Percentiles rank a stretch among this genome's conserved stretches.
Evolutionary conservation across 352 stramenopile species (phyloP).

Genomic region (Phytophthora multivora): DNA sequence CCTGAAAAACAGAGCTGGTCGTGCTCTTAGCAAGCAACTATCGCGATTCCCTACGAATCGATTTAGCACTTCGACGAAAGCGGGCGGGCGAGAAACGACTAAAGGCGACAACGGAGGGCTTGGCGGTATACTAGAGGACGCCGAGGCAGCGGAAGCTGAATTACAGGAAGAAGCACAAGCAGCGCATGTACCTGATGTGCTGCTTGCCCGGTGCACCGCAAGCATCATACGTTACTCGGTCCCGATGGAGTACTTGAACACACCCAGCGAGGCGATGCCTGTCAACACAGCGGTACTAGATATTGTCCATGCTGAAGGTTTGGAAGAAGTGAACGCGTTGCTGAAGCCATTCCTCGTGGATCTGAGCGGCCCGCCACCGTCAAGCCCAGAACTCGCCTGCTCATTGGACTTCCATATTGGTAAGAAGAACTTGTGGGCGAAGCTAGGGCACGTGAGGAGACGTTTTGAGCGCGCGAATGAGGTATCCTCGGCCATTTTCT

Average conservation of each 20-base stretch:
- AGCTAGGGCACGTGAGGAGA: conserved; percentile 44
- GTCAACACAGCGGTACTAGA: conserved; percentile 50
- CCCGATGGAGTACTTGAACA: conserved; percentile 58
- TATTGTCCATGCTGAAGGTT: conserved; percentile 48
- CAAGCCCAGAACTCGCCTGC: conserved; percentile 44
- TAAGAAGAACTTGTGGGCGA: conserved; percentile 64
- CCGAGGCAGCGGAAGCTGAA: conserved; percentile 42
- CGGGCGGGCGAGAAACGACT: conserved; percentile 6
- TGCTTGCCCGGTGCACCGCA: conserved; percentile 53
- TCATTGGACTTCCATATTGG: conserved; percentile 58
- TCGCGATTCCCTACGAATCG: conserved; percentile 45
- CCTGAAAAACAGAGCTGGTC: conserved; percentile 70
- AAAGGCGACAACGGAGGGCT: conserved; percentile 27
- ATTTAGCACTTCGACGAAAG: conserved; percentile 23
- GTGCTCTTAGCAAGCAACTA: conserved; percentile 72
- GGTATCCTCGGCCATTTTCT: conserved; percentile 68
- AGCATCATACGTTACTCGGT: conserved; percentile 62
- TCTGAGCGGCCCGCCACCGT: conserved; percentile 41
- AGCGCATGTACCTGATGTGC: conserved; percentile 42
- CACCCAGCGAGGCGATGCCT: conserved; percentile 60
- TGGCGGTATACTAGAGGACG: conserved; percentile 52
- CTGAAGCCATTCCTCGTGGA: conserved; percentile 64
- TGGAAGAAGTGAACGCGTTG: conserved; percentile 53
- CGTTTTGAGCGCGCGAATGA: conserved; percentile 73
- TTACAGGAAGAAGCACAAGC: conserved; percentile 13